A percentile compares a stretch with the other conserved stretches of the same genome.
Evolutionary conservation across 129 eudicot species (phyloP).

Genomic region (Centaurea solstitialis): DNA sequence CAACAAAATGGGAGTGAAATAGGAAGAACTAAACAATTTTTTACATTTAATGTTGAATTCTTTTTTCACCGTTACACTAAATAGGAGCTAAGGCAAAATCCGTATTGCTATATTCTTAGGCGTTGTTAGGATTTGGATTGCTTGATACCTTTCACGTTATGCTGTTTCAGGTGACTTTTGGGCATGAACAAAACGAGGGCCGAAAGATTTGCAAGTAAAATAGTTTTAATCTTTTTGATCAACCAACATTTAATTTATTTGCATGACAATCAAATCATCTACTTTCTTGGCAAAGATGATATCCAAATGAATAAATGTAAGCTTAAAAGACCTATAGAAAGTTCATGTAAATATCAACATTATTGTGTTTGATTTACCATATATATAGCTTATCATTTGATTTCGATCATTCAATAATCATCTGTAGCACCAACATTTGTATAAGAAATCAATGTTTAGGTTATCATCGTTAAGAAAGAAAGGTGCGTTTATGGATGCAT

Average conservation of each 20-base stretch:
- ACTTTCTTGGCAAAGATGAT: constrained; percentile 16
- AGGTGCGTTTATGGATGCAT: background rate
- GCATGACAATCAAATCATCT: background rate
- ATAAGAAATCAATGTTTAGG: background rate
- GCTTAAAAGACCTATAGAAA: constrained; percentile 1
- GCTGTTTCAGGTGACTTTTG: constrained; percentile 13
- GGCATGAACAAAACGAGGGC: background rate
- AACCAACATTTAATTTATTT: background rate
- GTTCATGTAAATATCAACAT: constrained; percentile 13
- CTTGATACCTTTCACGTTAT: background rate
- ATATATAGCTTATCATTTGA: background rate
- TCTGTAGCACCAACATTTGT: background rate
- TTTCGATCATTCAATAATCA: background rate
- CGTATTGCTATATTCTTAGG: background rate
- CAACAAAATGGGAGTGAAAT: background rate
- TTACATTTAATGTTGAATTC: background rate
- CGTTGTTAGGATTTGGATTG: background rate
- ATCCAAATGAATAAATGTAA: background rate
- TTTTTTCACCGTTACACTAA: background rate
- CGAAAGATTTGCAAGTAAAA: constrained; percentile 6
- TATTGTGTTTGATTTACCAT: constrained; percentile 2
- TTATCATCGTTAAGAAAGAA: background rate
- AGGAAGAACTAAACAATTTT: background rate
- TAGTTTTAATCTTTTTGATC: constrained; percentile 2
- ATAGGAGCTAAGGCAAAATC: background rate